Evolutionary conservation across 192 early-diverging fungal species (phyloP), one percentile per base, ranked within the genome.

Genomic region (Rhizoclosmatium globosum): DNA sequence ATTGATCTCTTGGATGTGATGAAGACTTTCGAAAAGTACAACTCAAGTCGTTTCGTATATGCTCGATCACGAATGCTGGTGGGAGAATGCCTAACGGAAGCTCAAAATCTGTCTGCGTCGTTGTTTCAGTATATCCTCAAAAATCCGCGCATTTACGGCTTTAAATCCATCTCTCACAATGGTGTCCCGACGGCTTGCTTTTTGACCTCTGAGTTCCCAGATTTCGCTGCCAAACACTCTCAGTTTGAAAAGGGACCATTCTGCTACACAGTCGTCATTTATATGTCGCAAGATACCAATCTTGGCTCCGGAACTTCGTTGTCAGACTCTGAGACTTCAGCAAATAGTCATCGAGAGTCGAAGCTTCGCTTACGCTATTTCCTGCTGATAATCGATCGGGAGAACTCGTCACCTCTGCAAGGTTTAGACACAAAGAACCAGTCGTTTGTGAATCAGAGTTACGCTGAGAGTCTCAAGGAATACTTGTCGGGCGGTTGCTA

Each of bases 91-190:
- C 44, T 66, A 17, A 82, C 68, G 23, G 79, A 82, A 9, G 43
- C 68, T 15, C 73, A 65, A 7, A 71, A 75, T 19, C 60, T 79
- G n/a, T 77, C 83, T 7, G 62, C 39, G 19, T 75, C 80, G 23
- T 73, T 90, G 42, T 88, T 87, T 65, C 67, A 84, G 44, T 90
- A 88, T 64, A 90, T 90, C 68, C 68, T 90, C 43, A 84, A 85
- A 48, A 87, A 88, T 56, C 89, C 89, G 15, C 53, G 57, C 21
- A 64, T 73, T 2, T 90, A 90, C 64, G 87, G 85, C 1, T 90
- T 87, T 68, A 71, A 75, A 42, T 76, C 85, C 0, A 60, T 89
- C 15, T 19, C 76, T 19, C 68, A 60, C 61, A 39, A 81, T 31
- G 82, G 84, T 2, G 46, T 77, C 9, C 76, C 82, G 15, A 80